A percentile compares a stretch with the other conserved stretches of the same genome.
Evolutionary conservation across 2,329 filamentous ascomycete genomes (phyloP).

Genomic region (Fusarium goolgardi): DNA sequence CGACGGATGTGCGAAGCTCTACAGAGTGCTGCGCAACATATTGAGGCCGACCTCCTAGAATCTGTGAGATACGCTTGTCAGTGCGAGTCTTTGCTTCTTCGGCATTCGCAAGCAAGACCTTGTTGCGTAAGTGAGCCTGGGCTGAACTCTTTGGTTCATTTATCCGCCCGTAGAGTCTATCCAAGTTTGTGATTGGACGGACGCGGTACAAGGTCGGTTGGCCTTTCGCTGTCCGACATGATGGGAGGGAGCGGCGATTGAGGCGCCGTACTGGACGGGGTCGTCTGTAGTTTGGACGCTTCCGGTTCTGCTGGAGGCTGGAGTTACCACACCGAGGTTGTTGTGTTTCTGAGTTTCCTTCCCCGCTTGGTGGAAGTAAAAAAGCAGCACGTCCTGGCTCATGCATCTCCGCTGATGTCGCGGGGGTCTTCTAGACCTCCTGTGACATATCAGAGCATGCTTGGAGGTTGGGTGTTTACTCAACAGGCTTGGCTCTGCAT

Average conservation of each 20-base stretch:
- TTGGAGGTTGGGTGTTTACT: background rate
- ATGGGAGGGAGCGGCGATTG: background rate
- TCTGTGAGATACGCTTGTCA: background rate
- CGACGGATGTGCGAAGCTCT: background rate
- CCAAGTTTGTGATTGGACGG: background rate
- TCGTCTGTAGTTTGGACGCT: conserved; percentile 4
- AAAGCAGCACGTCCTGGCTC: background rate
- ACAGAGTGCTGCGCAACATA: background rate
- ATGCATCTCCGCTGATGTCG: background rate
- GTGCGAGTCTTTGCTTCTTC: background rate
- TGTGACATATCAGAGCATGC: background rate
- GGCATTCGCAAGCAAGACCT: background rate
- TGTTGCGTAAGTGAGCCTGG: background rate
- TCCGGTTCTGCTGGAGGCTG: background rate
- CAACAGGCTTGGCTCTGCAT: conserved; percentile 3
- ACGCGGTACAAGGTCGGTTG: background rate
- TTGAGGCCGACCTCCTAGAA: background rate
- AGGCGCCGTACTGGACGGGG: background rate
- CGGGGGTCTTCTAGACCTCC: background rate
- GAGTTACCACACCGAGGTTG: background rate
- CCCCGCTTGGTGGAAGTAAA: background rate
- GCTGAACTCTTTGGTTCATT: background rate
- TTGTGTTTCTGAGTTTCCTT: background rate
- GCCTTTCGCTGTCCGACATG: background rate
- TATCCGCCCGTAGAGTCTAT: background rate